Evolutionary conservation across 805 yeast species (phyloP), one percentile per base, ranked within the genome.

Genomic region (Yamadazyma takamatsuzukensis): DNA sequence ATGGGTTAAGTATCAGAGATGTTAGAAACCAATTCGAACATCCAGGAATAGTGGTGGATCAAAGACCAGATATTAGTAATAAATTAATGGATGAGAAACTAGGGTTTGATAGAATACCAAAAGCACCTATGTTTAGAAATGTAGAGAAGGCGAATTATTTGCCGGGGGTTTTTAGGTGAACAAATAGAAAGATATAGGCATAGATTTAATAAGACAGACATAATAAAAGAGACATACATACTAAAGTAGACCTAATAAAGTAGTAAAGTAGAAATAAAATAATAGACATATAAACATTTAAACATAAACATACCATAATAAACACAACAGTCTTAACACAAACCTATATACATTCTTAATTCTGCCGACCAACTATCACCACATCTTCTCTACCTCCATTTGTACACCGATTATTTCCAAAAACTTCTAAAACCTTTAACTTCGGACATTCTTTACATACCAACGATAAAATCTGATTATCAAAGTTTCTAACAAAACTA

Each of bases 401-500:
- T 1, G 88, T 75, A 37, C 87, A 75, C 46, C 77, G 63, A 50
- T 83, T 84, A 49, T 82, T 68, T 1, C 96, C 96, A 53, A 80
- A 87, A 11, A 86, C 89, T 47, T 86, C 94, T 34, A 90, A 51
- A 11, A 83, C 67, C 28, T 70, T 68, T 36, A 90, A 57, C 29
- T 74, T 74, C 0, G 78, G 72, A 41, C 93, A 84, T 8, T 72
- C 68, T 17, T 69, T 58, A 3, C 83, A 71, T 14, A 87, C 45
- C 18, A 70, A 48, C 16, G 72, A 74, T n/a, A 89, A 53, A 0
- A 77, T 71, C 13, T 68, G 71, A 54, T 90, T 86, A 50, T 87
- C 87, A 9, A 86, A 72, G 14, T 77, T 65, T 24, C 94, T 65
- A 3, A 87, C 84, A 57, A 90, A 90, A 0, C 97, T 94, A 10